These are phyloP conservation scores for Trametes versicolor DNA, from an alignment of 1,284 basidiomycete genomes.

Conservation along the genomic window DNA sequence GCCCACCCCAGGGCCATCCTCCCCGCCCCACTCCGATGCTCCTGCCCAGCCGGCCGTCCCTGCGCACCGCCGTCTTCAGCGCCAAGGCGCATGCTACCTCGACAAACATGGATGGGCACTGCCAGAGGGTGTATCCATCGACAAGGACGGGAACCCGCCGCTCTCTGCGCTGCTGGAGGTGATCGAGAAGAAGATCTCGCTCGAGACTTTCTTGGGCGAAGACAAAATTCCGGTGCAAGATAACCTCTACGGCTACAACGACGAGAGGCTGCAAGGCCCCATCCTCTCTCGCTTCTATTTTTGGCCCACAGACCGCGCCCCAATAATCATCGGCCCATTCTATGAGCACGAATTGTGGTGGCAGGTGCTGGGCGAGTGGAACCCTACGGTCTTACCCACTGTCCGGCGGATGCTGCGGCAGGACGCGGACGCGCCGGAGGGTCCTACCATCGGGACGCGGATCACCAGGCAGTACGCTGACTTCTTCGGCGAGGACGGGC, in stretches of 20 bases:
- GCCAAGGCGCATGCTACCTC: conserved; percentile 19
- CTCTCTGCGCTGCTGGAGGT: conserved; percentile 8
- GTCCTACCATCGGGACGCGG: not conserved
- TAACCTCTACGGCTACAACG: too few species aligned
- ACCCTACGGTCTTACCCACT: not conserved
- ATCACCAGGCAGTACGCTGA: conserved; percentile 24
- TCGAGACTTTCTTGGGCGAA: not conserved
- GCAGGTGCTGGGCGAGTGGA: not conserved
- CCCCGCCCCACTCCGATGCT: not conserved
- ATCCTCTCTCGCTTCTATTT: too few species aligned
- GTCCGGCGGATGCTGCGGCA: too few species aligned
- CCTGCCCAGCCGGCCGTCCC: not conserved
- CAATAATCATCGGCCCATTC: too few species aligned
- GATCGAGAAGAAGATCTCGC: conserved; percentile 1
- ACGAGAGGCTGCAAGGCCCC: conserved; percentile 4
- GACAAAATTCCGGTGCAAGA: not conserved
- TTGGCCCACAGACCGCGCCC: too few species aligned
- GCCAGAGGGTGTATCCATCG: conserved; percentile 8
- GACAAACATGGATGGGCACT: conserved; percentile 13
- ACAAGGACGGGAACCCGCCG: not conserved
- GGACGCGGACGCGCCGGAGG: not conserved
- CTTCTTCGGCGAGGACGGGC: conserved; percentile 14
- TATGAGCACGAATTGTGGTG: too few species aligned
- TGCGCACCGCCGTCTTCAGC: conserved; percentile 9
- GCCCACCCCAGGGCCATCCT: not conserved